phyloP scores from a whole-genome alignment of 2,329 filamentous ascomycete species.

The Harringtonia lauricola region DNA sequence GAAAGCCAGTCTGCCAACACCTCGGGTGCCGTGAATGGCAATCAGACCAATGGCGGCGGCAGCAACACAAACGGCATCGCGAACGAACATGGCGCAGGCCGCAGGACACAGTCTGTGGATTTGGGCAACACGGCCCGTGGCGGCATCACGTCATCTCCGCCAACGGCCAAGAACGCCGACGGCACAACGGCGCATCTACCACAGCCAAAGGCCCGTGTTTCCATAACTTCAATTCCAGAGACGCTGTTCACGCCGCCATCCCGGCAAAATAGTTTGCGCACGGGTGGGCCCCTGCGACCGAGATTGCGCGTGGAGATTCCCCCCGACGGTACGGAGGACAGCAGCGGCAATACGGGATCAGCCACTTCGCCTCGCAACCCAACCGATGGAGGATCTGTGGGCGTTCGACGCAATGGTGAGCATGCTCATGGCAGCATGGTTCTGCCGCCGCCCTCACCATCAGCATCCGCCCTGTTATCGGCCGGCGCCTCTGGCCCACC shows the following conservation, averaged over 20 bases:
- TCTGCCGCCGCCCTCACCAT: constrained; percentile 85
- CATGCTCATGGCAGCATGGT: constrained; percentile 53
- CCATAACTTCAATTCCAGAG: constrained; percentile 54
- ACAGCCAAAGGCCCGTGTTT: constrained; percentile 33
- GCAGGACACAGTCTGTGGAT: constrained; percentile 55
- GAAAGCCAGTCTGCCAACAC: constrained; percentile 37
- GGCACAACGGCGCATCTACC: constrained; percentile 28
- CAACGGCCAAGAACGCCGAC: constrained; percentile 38
- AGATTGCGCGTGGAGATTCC: constrained; percentile 91
- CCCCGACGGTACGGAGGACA: constrained; percentile 70
- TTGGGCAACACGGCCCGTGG: constrained; percentile 27
- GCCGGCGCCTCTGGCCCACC: constrained; percentile 87
- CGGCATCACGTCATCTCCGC: constrained; percentile 38
- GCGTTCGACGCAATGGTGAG: constrained; percentile 26
- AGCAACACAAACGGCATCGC: background rate
- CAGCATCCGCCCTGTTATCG: constrained; percentile 72
- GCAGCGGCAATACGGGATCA: constrained; percentile 64
- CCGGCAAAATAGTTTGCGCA: constrained; percentile 64
- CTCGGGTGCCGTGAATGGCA: constrained; percentile 15
- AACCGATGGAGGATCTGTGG: constrained; percentile 45
- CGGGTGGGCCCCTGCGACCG: constrained; percentile 57
- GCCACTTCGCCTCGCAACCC: constrained; percentile 45
- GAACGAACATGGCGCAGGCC: constrained; percentile 9
- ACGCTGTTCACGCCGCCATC: constrained; percentile 58
- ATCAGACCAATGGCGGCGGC: constrained; percentile 16